These are phyloP conservation scores for Sonneratia alba DNA, from an alignment of 345 rosid genomes.

Conservation along the genomic window DNA sequence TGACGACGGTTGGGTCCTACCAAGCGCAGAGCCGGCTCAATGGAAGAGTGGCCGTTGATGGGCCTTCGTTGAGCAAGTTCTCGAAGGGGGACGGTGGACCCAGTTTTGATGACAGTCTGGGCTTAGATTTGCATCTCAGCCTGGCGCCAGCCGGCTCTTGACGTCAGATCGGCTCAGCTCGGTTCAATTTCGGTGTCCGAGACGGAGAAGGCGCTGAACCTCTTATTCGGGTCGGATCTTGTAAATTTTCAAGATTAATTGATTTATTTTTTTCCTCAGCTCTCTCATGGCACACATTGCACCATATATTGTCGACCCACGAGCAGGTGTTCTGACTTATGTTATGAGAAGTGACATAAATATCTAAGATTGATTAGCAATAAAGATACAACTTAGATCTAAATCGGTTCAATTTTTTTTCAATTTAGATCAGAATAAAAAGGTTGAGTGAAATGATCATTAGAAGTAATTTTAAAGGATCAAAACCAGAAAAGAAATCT, in stretches of 20 bases:
- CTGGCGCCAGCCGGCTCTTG: slow-evolving; percentile 81
- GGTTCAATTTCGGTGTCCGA: background rate
- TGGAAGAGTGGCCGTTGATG: slow-evolving; percentile 24
- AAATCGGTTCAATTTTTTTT: no score
- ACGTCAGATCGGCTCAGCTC: slow-evolving; percentile 4
- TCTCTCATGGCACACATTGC: background rate
- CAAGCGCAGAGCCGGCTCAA: slow-evolving; percentile 14
- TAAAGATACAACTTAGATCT: no score
- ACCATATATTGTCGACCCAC: no score
- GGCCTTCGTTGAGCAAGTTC: slow-evolving; percentile 60
- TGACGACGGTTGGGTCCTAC: slow-evolving; percentile 21
- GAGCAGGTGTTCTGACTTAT: no score
- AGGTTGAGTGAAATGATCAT: no score
- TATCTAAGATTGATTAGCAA: no score
- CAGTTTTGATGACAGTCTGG: slow-evolving; percentile 54
- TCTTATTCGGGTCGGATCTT: slow-evolving; percentile 8
- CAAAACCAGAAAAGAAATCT: no score
- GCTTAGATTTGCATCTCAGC: slow-evolving; percentile 86
- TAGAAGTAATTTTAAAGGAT: no score
- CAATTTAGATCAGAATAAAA: no score
- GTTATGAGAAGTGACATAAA: no score
- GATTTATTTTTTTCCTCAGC: slow-evolving; percentile 6
- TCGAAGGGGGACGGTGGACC: slow-evolving; percentile 50
- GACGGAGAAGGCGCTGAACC: background rate
- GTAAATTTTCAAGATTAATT: slow-evolving; percentile 15